Conservation (phyloP, 345 rosid genomes). For the Murraya koenigii region DNA sequence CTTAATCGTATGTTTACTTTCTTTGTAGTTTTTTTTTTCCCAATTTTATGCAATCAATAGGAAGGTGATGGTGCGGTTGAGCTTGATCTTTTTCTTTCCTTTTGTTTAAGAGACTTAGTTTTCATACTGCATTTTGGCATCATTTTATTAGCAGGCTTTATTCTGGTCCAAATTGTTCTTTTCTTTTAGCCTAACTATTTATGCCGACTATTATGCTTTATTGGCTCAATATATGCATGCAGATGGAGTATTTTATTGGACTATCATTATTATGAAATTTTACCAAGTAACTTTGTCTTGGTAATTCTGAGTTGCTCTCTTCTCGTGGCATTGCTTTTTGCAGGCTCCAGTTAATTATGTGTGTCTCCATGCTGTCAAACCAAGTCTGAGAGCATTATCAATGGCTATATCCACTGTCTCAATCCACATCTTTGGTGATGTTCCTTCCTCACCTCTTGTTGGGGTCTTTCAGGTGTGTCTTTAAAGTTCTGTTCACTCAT, state of each 20-base stretch:
- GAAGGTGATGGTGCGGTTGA: not conserved
- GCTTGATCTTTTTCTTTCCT: not conserved
- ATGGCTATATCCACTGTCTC: constrained; percentile 94
- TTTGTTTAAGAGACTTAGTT: not conserved
- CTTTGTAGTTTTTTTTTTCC: not conserved
- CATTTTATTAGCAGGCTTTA: not conserved
- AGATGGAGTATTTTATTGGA: not conserved
- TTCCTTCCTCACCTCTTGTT: constrained; percentile 97
- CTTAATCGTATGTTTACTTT: not conserved
- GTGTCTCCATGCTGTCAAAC: constrained; percentile 89
- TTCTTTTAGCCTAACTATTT: not conserved
- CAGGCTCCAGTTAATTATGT: constrained; percentile 96
- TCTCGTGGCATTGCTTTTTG: constrained; percentile 11
- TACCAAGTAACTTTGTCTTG: not conserved
- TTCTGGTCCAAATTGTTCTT: not conserved
- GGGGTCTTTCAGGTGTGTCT: constrained; percentile 79
- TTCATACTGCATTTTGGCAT: not conserved
- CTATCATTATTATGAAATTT: constrained; percentile 1
- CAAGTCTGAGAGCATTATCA: constrained; percentile 86
- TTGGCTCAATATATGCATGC: not conserved
- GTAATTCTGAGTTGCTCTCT: not conserved
- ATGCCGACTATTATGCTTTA: not conserved
- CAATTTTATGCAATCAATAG: not conserved
- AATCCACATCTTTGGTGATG: constrained; percentile 94
- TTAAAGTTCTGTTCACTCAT: not conserved